phyloP scores from a whole-genome alignment of 805 yeast genomes.

The Myxozyma lipomycoides region DNA sequence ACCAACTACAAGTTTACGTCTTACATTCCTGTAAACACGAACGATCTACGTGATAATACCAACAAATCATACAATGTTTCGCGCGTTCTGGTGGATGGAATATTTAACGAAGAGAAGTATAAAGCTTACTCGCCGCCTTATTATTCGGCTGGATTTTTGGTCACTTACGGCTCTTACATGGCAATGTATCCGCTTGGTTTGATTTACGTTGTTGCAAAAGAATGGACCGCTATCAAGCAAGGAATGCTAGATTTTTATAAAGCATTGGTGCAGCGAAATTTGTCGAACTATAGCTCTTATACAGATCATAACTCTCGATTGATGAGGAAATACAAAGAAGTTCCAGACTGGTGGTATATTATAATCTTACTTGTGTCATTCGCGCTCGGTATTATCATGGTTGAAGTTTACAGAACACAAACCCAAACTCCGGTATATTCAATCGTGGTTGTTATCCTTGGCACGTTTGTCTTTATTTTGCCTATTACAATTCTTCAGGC shows the following conservation, averaged over 20 bases:
- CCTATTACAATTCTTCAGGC: slow-evolving; percentile 63
- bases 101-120: slow-evolving; percentile 48
- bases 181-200: slow-evolving; percentile 43
- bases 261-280: slow-evolving; percentile 2
- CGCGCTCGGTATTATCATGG: slow-evolving; percentile 43
- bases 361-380: slow-evolving; percentile 46
- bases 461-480: slow-evolving; percentile 52
- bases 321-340: slow-evolving; percentile 56
- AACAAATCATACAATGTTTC: slow-evolving; percentile 50
- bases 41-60: slow-evolving; percentile 48
- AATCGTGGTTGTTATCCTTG: slow-evolving; percentile 52
- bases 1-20: slow-evolving; percentile 53
- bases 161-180: slow-evolving; percentile 59
- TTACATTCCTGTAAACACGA: slow-evolving; percentile 53
- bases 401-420: slow-evolving; percentile 42
- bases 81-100: slow-evolving; percentile 46
- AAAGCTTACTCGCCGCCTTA: slow-evolving; percentile 60
- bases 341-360: slow-evolving; percentile 62
- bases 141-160: slow-evolving; percentile 50
- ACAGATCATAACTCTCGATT: slow-evolving; percentile 53
- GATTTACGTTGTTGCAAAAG: slow-evolving; percentile 3
- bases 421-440: slow-evolving; percentile 61
- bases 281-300: slow-evolving; percentile 25
- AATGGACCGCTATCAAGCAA: slow-evolving; percentile 4
- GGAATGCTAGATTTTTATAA: slow-evolving; percentile 28